Evolutionary conservation across 345 rosid species (phyloP).

Genomic region (Lagerstroemia speciosa): DNA sequence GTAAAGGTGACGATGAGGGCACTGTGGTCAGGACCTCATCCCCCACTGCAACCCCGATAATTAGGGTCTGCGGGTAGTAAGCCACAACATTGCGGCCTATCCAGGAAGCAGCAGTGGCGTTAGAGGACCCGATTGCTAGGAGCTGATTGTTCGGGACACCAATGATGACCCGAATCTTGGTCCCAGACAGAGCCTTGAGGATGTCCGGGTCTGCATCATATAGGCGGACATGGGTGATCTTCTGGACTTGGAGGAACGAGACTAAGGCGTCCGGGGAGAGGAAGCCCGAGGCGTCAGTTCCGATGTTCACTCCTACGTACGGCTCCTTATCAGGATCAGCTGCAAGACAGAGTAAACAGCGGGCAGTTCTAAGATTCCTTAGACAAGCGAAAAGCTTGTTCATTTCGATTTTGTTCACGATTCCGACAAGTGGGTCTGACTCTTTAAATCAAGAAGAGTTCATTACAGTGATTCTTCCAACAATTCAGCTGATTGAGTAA

Average conservation of each 20-base stretch:
- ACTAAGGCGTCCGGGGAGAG: conserved; percentile 43
- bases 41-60: conserved; percentile 72
- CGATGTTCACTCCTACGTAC: conserved; percentile 71
- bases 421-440: neutral
- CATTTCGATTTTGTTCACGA: neutral
- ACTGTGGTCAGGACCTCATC: conserved; percentile 88
- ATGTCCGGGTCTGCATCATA: conserved; percentile 79
- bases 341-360: conserved; percentile 1
- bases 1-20: conserved; percentile 75
- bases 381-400: neutral
- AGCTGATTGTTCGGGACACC: conserved; percentile 94
- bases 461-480: neutral
- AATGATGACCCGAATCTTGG: conserved; percentile 80
- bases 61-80: conserved; percentile 65
- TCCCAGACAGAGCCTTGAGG: conserved; percentile 67
- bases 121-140: conserved; percentile 86
- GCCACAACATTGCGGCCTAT: conserved; percentile 69
- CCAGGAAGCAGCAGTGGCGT: conserved; percentile 85
- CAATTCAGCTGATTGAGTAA: neutral
- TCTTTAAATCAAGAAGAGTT: neutral
- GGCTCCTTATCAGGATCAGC: conserved; percentile 54
- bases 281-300: conserved; percentile 60
- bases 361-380: neutral
- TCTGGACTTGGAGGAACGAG: conserved; percentile 59
- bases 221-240: conserved; percentile 63